phyloP scores from a whole-genome alignment of 352 stramenopile genomes.

The Phytophthora melonis region DNA sequence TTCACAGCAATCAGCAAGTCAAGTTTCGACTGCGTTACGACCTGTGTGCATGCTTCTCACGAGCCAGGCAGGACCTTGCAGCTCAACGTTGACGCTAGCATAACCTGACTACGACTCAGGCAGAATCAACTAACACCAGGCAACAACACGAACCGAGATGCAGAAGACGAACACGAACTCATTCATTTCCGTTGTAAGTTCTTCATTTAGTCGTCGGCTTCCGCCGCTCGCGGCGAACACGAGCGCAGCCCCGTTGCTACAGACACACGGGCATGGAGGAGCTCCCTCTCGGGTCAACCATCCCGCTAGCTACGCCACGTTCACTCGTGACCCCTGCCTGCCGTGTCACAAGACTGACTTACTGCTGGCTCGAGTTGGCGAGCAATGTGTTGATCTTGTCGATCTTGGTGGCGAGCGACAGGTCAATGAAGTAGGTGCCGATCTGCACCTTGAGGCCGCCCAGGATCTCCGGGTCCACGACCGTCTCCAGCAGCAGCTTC shows the following conservation, averaged over 20 bases:
- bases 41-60: not conserved
- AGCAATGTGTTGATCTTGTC: slow-evolving; percentile 94
- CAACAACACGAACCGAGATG: slow-evolving; percentile 13
- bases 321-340: slow-evolving; percentile 27
- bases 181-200: slow-evolving; percentile 41
- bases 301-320: slow-evolving; percentile 23
- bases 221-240: slow-evolving; percentile 13
- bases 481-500: slow-evolving; percentile 92
- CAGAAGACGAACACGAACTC: slow-evolving; percentile 29
- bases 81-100: not conserved
- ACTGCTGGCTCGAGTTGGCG: slow-evolving; percentile 68
- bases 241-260: slow-evolving; percentile 20
- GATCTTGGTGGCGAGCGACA: slow-evolving; percentile 96
- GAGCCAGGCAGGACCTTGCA: not conserved
- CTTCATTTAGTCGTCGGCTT: slow-evolving; percentile 38
- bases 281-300: not conserved
- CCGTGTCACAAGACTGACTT: slow-evolving; percentile 25
- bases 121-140: not conserved
- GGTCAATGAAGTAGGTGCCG: slow-evolving; percentile 98
- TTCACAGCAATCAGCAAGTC: slow-evolving; percentile 27
- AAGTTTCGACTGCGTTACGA: slow-evolving; percentile 15
- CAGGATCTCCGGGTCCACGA: slow-evolving; percentile 95
- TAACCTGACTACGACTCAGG: not conserved
- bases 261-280: slow-evolving; percentile 5
- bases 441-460: slow-evolving; percentile 98